phyloP scores from a whole-genome alignment of 805 yeast genomes.

The Jamesozyma hellenica region DNA sequence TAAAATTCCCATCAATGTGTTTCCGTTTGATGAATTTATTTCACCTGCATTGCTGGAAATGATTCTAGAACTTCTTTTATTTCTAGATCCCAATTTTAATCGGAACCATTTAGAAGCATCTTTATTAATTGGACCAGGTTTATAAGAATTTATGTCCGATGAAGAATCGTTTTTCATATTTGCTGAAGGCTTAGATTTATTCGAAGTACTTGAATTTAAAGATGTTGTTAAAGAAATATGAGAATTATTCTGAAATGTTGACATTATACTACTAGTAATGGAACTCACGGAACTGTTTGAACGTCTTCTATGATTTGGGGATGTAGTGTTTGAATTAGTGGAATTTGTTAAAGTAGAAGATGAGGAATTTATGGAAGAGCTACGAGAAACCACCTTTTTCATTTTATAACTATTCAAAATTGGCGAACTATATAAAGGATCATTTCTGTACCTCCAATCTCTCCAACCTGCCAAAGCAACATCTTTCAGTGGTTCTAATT shows the following conservation, averaged over 20 bases:
- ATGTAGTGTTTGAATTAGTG: not conserved
- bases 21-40: no score
- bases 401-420: conserved; percentile 25
- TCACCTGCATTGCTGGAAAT: not conserved
- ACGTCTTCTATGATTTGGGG: conserved; percentile 12
- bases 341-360: conserved; percentile 6
- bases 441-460: conserved; percentile 76
- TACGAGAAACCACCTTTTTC: conserved; percentile 15
- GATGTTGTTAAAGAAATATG: conserved; percentile 12
- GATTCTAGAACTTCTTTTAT: conserved; percentile 3
- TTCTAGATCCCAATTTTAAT: conserved; percentile 10
- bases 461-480: conserved; percentile 73
- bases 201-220: not conserved
- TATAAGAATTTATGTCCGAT: not conserved
- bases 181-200: not conserved
- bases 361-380: conserved; percentile 16
- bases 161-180: not conserved
- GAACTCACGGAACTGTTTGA: conserved; percentile 25
- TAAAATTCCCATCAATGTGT: no score
- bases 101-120: conserved; percentile 15
- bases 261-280: conserved; percentile 25
- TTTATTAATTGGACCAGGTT: not conserved
- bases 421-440: conserved; percentile 48
- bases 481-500: conserved; percentile 10
- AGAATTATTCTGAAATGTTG: conserved; percentile 19